Evolutionary conservation across 768 basidiomycete species (phyloP), one percentile per base, ranked within the genome.

Genomic region (Crucibulum laeve): DNA sequence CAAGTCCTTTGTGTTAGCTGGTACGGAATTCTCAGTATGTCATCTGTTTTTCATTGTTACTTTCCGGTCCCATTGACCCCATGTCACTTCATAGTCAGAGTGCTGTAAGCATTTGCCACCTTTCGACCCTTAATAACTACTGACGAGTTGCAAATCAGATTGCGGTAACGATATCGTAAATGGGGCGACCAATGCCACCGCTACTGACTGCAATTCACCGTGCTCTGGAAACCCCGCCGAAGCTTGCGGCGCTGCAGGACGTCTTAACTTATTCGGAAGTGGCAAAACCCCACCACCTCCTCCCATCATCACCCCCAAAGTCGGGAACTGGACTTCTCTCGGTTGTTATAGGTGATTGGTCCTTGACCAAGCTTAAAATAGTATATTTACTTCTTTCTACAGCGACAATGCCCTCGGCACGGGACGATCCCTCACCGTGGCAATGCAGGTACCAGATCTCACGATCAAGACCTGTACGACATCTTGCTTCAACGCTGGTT

Each of bases 291-390:
- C 84, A 21, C 78, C 86, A 11, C 50, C 78, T 0, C 59, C 74
- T 11, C 84, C 87, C 0, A 49, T 63, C 14, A 77, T 75, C 18
- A 70, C 75, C 0, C 65, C 73, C 3, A 74, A 58, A 38, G 72
- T 82, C 23, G 85, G 83, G 3, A 65, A 73, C 22, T 89, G 87
- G 86, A 56, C 64, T 4, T 82, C 79, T 0, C 71, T 88, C 23
- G 87, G 87, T n/a, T 90, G 87, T 57, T 87, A 76, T 64, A 82
- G 66, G 86, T 84, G 53, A 46, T 70, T 53, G 23, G 40, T 47
- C 15, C 39, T 25, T 36, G 11, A 36, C 17, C 11, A 8, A 36
- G 10, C 11, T 8, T 18, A 14, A 13, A 17, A 36, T 8, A 13
- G 35, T 10, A 14, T 13, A 1, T 36, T 19, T 8, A 14, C 47